Conservation (phyloP, 768 basidiomycete species). For the Lentinula lateritia region DNA sequence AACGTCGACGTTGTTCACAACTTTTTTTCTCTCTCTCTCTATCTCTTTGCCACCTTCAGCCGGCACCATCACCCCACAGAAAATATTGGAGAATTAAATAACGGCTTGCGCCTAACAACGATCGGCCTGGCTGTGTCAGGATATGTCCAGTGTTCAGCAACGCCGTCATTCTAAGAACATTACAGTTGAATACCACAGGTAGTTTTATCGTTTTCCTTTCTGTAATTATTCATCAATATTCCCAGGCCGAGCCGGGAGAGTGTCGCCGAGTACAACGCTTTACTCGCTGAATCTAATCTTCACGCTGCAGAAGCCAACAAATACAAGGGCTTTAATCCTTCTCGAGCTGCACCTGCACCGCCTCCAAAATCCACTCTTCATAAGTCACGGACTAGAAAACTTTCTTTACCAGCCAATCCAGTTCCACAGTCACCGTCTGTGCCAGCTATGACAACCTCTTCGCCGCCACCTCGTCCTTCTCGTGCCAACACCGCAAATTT, state of each 20-base stretch:
- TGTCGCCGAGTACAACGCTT: constrained; percentile 72
- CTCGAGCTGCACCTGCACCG: constrained; percentile 24
- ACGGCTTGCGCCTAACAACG: not conserved
- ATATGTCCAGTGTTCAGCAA: constrained; percentile 7
- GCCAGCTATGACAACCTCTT: constrained; percentile 30
- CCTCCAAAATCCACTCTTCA: constrained; percentile 40
- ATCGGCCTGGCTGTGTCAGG: constrained; percentile 2
- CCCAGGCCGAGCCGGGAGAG: constrained; percentile 48
- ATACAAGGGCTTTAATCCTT: constrained; percentile 26
- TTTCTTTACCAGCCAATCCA: constrained; percentile 37
- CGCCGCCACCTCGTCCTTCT: constrained; percentile 73
- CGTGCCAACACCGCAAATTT: constrained; percentile 81
- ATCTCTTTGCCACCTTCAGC: not conserved
- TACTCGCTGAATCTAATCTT: constrained; percentile 54
- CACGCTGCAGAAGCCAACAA: constrained; percentile 48
- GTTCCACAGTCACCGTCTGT: constrained; percentile 23
- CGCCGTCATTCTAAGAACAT: constrained; percentile 46
- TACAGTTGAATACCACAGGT: constrained; percentile 72
- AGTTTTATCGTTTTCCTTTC: constrained; percentile 15
- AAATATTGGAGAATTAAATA: not conserved
- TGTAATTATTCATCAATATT: not conserved
- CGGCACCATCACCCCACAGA: not conserved
- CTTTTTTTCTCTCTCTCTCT: not conserved
- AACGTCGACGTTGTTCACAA: not conserved
- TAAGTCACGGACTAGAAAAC: constrained; percentile 55